These are phyloP conservation scores for Tulasnella sp. DNA, from an alignment of 768 basidiomycete genomes.

Conservation along the genomic window DNA sequence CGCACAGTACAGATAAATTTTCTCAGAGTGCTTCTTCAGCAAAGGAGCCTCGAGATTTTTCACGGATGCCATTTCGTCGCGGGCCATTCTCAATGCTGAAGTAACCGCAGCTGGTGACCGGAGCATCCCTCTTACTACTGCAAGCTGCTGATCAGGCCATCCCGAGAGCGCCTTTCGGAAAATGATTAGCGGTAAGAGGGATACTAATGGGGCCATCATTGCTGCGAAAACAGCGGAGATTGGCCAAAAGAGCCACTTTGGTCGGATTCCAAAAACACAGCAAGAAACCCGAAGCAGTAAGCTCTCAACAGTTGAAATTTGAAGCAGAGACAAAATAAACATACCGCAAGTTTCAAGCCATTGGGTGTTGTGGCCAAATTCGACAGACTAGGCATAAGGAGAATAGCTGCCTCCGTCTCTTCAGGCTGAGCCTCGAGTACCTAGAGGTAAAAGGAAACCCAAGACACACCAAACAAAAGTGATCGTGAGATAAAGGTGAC, in stretches of 20 bases:
- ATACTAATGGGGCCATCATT: conserved; percentile 47
- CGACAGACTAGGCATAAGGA: conserved; percentile 73
- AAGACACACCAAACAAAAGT: neutral
- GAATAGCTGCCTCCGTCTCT: conserved; percentile 51
- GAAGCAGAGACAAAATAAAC: neutral
- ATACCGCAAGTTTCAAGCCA: conserved; percentile 54
- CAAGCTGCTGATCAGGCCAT: conserved; percentile 56
- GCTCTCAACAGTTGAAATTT: conserved; percentile 47
- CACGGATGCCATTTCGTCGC: conserved; percentile 70
- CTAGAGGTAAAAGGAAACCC: conserved; percentile 43
- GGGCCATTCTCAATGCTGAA: conserved; percentile 62
- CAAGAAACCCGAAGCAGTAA: neutral
- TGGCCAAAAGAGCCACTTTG: conserved; percentile 56
- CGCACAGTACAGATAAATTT: conserved; percentile 62
- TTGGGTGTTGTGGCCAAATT: conserved; percentile 68
- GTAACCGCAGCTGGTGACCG: conserved; percentile 56
- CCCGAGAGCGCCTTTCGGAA: conserved; percentile 53
- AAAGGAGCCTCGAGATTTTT: conserved; percentile 54
- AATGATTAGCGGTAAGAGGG: conserved; percentile 46
- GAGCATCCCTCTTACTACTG: conserved; percentile 55
- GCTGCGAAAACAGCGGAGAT: conserved; percentile 51
- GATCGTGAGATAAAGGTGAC: neutral
- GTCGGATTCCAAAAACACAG: neutral
- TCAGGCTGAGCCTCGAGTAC: conserved; percentile 54
- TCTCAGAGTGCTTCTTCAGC: conserved; percentile 48